Conservation (phyloP, 1,139 yeast genomes). For the Groenewaldozyma sp. region DNA sequence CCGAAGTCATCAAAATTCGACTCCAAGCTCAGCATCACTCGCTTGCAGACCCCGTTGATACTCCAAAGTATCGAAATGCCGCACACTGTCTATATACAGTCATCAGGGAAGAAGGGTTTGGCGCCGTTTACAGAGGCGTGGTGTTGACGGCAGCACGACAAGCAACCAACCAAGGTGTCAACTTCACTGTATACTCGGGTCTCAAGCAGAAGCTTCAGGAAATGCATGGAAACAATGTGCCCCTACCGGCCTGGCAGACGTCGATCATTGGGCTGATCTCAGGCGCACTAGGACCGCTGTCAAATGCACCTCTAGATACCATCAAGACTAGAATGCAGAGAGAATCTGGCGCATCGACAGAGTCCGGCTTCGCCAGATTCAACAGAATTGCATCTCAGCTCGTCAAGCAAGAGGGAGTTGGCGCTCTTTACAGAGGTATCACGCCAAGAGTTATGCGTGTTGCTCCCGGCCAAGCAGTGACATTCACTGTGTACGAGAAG, state of each 20-base stretch:
- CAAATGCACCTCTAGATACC: constrained; percentile 96
- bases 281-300: constrained; percentile 96
- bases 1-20: constrained; percentile 94
- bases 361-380: constrained; percentile 68
- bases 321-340: constrained; percentile 95
- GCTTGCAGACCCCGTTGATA: constrained; percentile 69
- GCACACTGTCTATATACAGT: constrained; percentile 83
- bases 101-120: constrained; percentile 82
- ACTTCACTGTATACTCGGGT: constrained; percentile 90
- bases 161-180: constrained; percentile 97
- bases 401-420: constrained; percentile 79
- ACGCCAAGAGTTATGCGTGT: constrained; percentile 99
- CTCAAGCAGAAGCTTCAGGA: constrained; percentile 63
- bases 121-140: constrained; percentile 88
- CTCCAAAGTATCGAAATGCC: constrained; percentile 85
- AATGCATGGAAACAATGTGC: constrained; percentile 47
- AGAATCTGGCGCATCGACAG: constrained; percentile 61
- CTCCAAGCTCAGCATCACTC: constrained; percentile 94
- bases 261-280: constrained; percentile 83
- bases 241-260: constrained; percentile 90
- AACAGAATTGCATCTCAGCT: constrained; percentile 71
- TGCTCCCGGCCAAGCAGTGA: constrained; percentile 98
- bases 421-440: constrained; percentile 90
- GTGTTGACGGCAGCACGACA: constrained; percentile 95
- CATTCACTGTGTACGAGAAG: constrained; percentile 91